Evolutionary conservation across 1,284 basidiomycete species (phyloP).

Genomic region (Omphalotus olearius): DNA sequence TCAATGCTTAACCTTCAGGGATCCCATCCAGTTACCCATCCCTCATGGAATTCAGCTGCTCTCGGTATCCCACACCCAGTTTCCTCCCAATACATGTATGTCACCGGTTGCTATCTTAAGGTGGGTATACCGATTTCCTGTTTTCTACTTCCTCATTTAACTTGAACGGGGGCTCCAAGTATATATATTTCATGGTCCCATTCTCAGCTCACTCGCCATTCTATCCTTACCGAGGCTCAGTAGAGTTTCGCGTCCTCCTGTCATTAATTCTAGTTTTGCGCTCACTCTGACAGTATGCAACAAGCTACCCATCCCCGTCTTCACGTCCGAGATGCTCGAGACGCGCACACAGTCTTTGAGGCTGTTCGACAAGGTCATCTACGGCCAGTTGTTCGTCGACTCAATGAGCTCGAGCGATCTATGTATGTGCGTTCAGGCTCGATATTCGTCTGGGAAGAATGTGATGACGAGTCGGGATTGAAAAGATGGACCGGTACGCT

Average conservation of each 20-base stretch:
- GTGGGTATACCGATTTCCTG: conserved; percentile 8
- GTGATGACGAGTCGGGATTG: conserved; percentile 56
- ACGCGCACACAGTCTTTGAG: conserved; percentile 32
- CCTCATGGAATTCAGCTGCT: neutral
- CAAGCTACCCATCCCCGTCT: conserved; percentile 17
- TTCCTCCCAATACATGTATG: too few species aligned
- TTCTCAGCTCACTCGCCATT: neutral
- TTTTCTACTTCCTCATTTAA: conserved; percentile 3
- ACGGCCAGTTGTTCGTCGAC: conserved; percentile 43
- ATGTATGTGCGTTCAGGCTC: conserved; percentile 55
- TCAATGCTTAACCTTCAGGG: neutral
- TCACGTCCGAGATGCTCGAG: conserved; percentile 17
- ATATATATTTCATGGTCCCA: conserved; percentile 1
- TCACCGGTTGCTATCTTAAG: conserved; percentile 5
- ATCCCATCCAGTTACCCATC: neutral
- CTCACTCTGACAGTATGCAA: conserved; percentile 11
- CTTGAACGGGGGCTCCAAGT: neutral
- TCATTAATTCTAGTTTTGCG: too few species aligned
- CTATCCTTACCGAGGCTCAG: neutral
- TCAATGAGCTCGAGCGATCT: conserved; percentile 56
- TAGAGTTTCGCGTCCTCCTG: neutral
- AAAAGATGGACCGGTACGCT: conserved; percentile 49
- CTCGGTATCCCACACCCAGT: neutral
- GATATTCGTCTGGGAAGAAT: conserved; percentile 65
- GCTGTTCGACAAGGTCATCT: conserved; percentile 54